Base-by-base conservation (phyloP, 306 rosid genomes). In the Clitoria ternatea region DNA sequence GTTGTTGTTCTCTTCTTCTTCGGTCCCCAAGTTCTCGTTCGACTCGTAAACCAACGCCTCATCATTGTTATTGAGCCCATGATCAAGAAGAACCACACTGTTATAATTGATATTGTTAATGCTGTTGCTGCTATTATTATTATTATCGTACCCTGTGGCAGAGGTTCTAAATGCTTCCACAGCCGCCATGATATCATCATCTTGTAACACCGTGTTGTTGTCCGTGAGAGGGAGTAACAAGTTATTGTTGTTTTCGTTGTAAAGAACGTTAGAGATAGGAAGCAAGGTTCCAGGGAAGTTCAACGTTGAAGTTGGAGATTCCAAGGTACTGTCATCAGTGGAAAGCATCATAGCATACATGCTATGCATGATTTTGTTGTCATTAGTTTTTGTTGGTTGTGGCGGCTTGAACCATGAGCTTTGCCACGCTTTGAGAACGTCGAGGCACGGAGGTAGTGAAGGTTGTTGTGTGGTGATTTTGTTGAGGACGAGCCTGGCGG, bases 341-440 rank as follows among this genome's bases (percentile, higher is more conserved):
- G 84, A 61, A 0, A 84, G 57, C 84, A 70, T 82, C 84, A 75
- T 75, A 33, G 81, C 81, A n/a, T 71, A 82, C 83, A 71, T 78
- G 67, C 69, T 74, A 19, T 62, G 74, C 73, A 76, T 68, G 37
- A 49, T 56, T 39, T 42, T 66, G n/a, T 7, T 12, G 48, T 20
- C 36, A 19, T 27, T 43, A 17, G 22, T 32, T 15, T 14, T 39
- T 14, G 43, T 10, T 6, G 13, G 6, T 50, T 45, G 80, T 14
- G 75, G 17, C 1, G 75, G 17, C 1, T 70, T 27, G 2, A 79
- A 56, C 86, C 90, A 85, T 14, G 81, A 72, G 13, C 56, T 66
- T 23, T 81, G 88, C 94, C 90, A 88, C 1, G 85, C 94, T 49
- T 82, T 87, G 69, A 85, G 84, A 6, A 88, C 74, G 68, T 90